Base-by-base conservation (phyloP, 2,329 filamentous ascomycete species). In the Teratosphaeria destructans region DNA sequence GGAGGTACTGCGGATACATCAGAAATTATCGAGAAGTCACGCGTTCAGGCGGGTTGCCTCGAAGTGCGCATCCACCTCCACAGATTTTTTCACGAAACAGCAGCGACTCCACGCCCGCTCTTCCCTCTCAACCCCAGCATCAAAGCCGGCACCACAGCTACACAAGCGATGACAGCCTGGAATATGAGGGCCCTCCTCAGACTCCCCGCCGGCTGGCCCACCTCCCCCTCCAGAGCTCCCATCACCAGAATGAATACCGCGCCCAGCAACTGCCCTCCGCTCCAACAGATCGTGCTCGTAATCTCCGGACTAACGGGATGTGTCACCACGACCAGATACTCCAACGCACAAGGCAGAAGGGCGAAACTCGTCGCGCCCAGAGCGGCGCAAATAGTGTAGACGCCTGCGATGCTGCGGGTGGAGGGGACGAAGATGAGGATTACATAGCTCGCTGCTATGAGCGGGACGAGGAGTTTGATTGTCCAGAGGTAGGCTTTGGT, bases 281-380 rank as follows among this genome's bases (percentile, higher is more conserved):
- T 82, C 94, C 94, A 97, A 68, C 87, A 89, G 26, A 95, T 78
- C 32, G 89, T 90, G 62, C 85, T 89, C 0, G 89, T 89, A 53
- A 96, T 82, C 74, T 95, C 93, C 0, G 94, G 92, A 49, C 85
- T 87, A 29, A 95, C 84, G 0, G 94, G 94, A 69, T 94, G 89
- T 5, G 88, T 91, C 61, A 96, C 82, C 72, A 97, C 90, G 57
- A 89, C 89, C 16, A 96, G 78, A 66, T 88, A 91, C 74, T 99
- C 94, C 56, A 97, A 81, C 5, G 85, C 88, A 43, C 96, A 82
- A 3, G 94, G 94, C 0, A 97, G 81, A 3, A 97, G 77, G 23
- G 82, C 82, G 75, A 97, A 97, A 10, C 82, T 85, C 0, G 89
- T 77, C 1, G 90, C 91, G 53, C 94, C 94, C 3, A 96, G 79